phyloP scores from a whole-genome alignment of 768 basidiomycete species.

The Tylopilus subfusipes region DNA sequence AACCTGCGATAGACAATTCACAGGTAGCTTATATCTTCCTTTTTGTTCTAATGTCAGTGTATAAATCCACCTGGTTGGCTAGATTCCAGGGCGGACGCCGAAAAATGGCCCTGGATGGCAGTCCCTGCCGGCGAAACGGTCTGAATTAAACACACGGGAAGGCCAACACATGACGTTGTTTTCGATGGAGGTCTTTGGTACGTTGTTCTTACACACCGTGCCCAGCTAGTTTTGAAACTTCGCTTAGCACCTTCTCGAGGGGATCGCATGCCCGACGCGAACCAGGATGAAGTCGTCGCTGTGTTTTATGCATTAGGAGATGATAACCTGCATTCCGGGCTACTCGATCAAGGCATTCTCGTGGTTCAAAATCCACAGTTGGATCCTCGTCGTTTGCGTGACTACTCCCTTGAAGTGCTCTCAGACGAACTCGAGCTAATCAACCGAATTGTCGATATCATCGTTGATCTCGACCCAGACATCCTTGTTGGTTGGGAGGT shows the following conservation, averaged over 20 bases:
- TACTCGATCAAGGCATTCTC: conserved; percentile 49
- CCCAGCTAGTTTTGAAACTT: background rate
- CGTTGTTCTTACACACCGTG: conserved; percentile 19
- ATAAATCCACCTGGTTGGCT: background rate
- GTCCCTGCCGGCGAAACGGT: conserved; percentile 46
- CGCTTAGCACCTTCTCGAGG: conserved; percentile 55
- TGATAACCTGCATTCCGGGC: conserved; percentile 29
- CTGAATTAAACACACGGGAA: conserved; percentile 46
- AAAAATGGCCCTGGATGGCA: conserved; percentile 65
- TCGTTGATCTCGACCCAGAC: conserved; percentile 83
- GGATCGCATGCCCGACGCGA: conserved; percentile 61
- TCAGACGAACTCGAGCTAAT: conserved; percentile 75
- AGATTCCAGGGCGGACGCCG: conserved; percentile 79
- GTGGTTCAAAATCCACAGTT: conserved; percentile 42
- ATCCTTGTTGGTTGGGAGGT: conserved; percentile 92
- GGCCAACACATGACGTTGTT: conserved; percentile 75
- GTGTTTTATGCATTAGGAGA: conserved; percentile 71
- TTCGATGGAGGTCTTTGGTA: conserved; percentile 84
- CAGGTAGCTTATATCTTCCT: conserved; percentile 40
- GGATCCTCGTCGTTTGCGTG: conserved; percentile 40
- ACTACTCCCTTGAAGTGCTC: conserved; percentile 49
- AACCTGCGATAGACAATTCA: conserved; percentile 36
- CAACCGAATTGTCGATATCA: conserved; percentile 69
- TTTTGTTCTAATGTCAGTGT: background rate
- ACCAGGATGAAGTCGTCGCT: conserved; percentile 52